A percentile compares a stretch with the other conserved stretches of the same genome.
Evolutionary conservation across 1,284 basidiomycete genomes (phyloP).

Genomic region (Sporisorium exsertum): DNA sequence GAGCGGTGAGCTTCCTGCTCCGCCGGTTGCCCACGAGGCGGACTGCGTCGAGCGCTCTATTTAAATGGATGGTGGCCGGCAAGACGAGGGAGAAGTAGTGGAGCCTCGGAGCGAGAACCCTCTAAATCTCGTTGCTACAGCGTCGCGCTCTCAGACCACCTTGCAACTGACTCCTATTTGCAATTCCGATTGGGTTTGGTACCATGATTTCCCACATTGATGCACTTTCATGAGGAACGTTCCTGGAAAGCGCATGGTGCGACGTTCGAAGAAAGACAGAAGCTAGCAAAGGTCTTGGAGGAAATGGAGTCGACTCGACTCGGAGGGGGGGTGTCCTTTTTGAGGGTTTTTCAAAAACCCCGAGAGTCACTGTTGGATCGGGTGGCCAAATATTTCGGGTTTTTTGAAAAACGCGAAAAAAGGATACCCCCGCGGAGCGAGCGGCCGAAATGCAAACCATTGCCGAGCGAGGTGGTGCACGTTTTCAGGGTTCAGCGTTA

Average conservation of each 20-base stretch:
- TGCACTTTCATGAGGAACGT: not conserved
- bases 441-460: constrained; percentile 6
- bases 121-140: not conserved
- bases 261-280: not conserved
- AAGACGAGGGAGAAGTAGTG: not conserved
- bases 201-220: not conserved
- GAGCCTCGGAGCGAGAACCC: constrained; percentile 11
- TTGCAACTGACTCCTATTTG: not conserved
- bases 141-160: constrained; percentile 1
- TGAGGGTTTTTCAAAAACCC: too few relatives aligned
- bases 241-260: not conserved
- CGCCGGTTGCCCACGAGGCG: constrained; percentile 7
- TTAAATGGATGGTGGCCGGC: constrained; percentile 3
- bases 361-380: too few relatives aligned
- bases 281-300: not conserved
- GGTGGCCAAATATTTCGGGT: too few relatives aligned
- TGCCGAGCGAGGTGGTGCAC: constrained; percentile 3
- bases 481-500: constrained; percentile 12
- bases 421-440: too few relatives aligned
- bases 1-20: constrained; percentile 8
- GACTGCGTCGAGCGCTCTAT: not conserved
- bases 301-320: not conserved
- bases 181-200: not conserved
- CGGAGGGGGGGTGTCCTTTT: too few relatives aligned
- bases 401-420: too few relatives aligned